Evolutionary conservation across 2,329 filamentous ascomycete species (phyloP).

Genomic region (Fusarium sp.): DNA sequence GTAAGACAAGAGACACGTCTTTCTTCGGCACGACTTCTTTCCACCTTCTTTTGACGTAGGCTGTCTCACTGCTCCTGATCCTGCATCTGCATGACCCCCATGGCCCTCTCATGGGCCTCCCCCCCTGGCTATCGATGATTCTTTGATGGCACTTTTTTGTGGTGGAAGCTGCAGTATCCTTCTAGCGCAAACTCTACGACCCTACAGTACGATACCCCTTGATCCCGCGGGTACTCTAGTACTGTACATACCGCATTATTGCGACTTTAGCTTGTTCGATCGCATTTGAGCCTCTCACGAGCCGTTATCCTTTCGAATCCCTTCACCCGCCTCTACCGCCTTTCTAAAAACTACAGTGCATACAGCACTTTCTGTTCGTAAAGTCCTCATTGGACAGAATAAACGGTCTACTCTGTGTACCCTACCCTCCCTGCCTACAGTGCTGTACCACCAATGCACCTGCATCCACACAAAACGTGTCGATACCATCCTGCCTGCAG

Average conservation of each 20-base stretch:
- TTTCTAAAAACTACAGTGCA: background rate
- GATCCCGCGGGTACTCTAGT: background rate
- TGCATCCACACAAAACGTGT: slow-evolving; percentile 24
- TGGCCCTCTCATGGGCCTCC: background rate
- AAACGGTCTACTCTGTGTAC: slow-evolving; percentile 1
- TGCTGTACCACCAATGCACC: background rate
- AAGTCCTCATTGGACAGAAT: background rate
- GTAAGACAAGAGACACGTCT: background rate
- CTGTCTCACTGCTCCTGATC: slow-evolving; percentile 25
- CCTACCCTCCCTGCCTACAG: background rate
- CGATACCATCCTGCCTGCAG: slow-evolving; percentile 23
- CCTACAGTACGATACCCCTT: slow-evolving; percentile 15
- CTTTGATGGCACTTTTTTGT: slow-evolving; percentile 5
- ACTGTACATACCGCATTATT: background rate
- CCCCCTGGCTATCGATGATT: slow-evolving; percentile 22
- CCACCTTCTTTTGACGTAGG: slow-evolving; percentile 33
- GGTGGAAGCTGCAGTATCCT: slow-evolving; percentile 34
- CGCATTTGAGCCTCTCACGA: slow-evolving; percentile 16
- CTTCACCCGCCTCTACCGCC: background rate
- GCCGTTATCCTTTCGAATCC: background rate
- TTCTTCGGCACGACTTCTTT: slow-evolving; percentile 16
- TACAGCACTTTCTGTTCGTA: background rate
- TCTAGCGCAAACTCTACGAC: slow-evolving; percentile 43
- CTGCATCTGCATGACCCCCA: slow-evolving; percentile 15
- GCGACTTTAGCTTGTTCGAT: slow-evolving; percentile 3